Evolutionary conservation across 2,329 filamentous ascomycete species (phyloP).

Genomic region (Amauroascus niger): DNA sequence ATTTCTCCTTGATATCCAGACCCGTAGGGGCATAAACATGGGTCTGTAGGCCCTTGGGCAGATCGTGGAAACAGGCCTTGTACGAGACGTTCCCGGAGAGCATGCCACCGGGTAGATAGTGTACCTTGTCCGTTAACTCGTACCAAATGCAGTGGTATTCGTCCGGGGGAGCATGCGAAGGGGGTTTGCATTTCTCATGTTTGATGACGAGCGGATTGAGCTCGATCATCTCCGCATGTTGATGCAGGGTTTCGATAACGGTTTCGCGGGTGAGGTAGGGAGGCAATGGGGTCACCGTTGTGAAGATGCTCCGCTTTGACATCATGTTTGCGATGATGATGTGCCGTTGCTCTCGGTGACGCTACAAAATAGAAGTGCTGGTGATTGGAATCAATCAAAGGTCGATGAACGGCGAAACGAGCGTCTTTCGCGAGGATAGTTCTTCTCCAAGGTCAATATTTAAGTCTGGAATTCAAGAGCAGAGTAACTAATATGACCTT

Average conservation of each 20-base stretch:
- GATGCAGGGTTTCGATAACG: conserved; percentile 66
- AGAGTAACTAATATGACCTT: too few relatives aligned
- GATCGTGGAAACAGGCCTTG: conserved; percentile 69
- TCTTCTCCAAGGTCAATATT: too few relatives aligned
- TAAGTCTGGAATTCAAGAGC: too few relatives aligned
- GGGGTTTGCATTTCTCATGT: conserved; percentile 58
- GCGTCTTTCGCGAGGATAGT: too few relatives aligned
- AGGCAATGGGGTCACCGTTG: conserved; percentile 69
- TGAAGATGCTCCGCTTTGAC: conserved; percentile 63
- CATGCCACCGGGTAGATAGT: conserved; percentile 60
- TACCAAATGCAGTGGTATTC: conserved; percentile 71
- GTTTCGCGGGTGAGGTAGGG: conserved; percentile 55
- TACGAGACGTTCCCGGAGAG: conserved; percentile 62
- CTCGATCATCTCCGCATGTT: conserved; percentile 75
- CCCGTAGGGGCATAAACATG: conserved; percentile 77
- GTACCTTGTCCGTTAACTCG: conserved; percentile 64
- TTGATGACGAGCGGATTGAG: conserved; percentile 74
- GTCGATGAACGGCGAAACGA: too few relatives aligned
- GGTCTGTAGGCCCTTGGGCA: conserved; percentile 63
- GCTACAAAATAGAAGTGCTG: not conserved
- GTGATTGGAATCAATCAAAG: not conserved
- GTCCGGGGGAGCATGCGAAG: conserved; percentile 56
- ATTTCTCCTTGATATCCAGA: conserved; percentile 67
- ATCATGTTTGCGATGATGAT: conserved; percentile 36
- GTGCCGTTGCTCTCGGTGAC: not conserved